Conservation (phyloP, 2,329 filamentous ascomycete species). For the Nakataea oryzae region DNA sequence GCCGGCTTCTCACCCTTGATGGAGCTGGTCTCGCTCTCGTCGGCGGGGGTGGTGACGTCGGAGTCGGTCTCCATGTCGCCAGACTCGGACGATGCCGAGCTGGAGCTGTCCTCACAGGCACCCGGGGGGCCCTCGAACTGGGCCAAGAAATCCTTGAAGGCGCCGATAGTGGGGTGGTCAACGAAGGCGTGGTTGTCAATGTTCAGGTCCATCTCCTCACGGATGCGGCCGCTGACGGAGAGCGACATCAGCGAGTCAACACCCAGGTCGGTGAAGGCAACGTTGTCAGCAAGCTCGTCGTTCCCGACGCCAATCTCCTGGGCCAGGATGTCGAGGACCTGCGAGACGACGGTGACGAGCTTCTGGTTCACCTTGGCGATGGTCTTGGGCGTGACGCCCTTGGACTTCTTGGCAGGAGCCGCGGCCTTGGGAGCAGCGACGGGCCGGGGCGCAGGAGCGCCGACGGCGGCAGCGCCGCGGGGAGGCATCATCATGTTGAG, state of each 20-base stretch:
- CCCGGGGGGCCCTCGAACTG: slow-evolving; percentile 22
- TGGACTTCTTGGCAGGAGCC: slow-evolving; percentile 22
- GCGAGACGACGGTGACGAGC: slow-evolving; percentile 28
- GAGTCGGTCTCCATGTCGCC: slow-evolving; percentile 37
- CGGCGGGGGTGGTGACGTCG: slow-evolving; percentile 40
- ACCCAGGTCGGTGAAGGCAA: slow-evolving; percentile 45
- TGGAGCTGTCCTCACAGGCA: slow-evolving; percentile 20
- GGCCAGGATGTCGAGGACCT: slow-evolving; percentile 42
- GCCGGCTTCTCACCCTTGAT: slow-evolving; percentile 26
- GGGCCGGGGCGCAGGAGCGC: slow-evolving; percentile 21
- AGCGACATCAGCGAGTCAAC: slow-evolving; percentile 53
- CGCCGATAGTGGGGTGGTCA: slow-evolving; percentile 42
- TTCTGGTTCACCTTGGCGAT: slow-evolving; percentile 39
- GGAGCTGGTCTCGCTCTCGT: slow-evolving; percentile 39
- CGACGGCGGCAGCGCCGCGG: slow-evolving; percentile 29
- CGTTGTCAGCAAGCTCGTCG: slow-evolving; percentile 45
- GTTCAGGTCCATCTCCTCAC: slow-evolving; percentile 46
- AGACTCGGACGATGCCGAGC: slow-evolving; percentile 29
- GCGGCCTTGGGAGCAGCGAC: slow-evolving; percentile 18
- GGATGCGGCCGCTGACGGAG: slow-evolving; percentile 44
- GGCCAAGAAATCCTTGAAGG: slow-evolving; percentile 34
- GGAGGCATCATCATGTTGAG: slow-evolving; percentile 59
- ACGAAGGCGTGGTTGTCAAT: slow-evolving; percentile 42
- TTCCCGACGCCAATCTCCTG: slow-evolving; percentile 44
- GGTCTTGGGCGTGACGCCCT: slow-evolving; percentile 33